phyloP scores from a whole-genome alignment of 2,329 filamentous ascomycete species.

The Arthrinium puccinioides region DNA sequence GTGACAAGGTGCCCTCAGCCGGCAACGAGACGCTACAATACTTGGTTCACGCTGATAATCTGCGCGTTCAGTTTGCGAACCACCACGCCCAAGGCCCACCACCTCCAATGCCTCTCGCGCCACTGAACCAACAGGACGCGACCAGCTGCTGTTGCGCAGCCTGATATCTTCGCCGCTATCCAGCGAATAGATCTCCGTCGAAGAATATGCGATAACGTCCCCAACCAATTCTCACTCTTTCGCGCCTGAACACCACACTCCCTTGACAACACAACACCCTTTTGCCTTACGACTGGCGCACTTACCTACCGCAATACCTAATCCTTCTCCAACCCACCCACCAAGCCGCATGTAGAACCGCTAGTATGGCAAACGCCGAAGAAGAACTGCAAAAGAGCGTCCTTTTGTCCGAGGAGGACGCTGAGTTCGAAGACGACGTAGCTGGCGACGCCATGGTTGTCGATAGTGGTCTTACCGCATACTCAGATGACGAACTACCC shows the following conservation, averaged over 20 bases:
- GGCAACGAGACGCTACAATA: no score
- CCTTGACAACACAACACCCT: not conserved
- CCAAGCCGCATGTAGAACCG: not conserved
- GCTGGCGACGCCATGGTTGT: slow-evolving; percentile 19
- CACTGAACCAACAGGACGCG: not conserved
- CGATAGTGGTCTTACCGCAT: slow-evolving; percentile 11
- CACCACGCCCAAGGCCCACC: no score
- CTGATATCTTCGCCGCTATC: no score
- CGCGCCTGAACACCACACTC: not conserved
- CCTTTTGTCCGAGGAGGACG: slow-evolving; percentile 40
- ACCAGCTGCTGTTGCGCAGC: not conserved
- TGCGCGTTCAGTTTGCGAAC: no score
- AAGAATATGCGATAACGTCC: no score
- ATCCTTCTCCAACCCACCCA: not conserved
- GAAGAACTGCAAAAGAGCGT: slow-evolving; percentile 52
- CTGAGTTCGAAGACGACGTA: slow-evolving; percentile 31
- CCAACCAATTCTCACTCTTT: not conserved
- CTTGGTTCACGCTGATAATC: no score
- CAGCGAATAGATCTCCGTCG: no score
- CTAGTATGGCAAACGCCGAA: slow-evolving; percentile 43
- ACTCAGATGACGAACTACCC: slow-evolving; percentile 2
- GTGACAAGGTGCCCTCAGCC: no score
- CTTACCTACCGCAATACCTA: not conserved
- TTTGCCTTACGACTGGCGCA: not conserved
- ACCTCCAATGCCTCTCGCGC: slow-evolving; percentile 8